Evolutionary conservation across 371 early-diverging fungal species (phyloP).

Genomic region (Dinochytrium kinnereticum): DNA sequence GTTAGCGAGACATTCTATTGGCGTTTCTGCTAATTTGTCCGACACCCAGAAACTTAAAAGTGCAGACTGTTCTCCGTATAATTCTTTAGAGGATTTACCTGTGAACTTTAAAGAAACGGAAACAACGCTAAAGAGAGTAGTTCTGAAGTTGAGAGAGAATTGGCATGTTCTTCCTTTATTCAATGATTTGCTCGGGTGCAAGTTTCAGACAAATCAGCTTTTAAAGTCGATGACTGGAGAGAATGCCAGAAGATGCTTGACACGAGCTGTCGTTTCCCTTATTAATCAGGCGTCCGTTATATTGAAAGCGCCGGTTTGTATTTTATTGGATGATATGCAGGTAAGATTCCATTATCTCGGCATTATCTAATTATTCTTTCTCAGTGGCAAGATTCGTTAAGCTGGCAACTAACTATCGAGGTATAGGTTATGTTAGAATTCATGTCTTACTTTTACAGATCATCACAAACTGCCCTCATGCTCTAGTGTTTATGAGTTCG

Average conservation of each 20-base stretch:
- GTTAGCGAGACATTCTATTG: too few species aligned
- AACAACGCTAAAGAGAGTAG: not conserved
- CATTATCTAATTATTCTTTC: not conserved
- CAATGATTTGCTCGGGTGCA: conserved; percentile 8
- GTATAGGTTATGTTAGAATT: not conserved
- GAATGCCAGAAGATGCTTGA: not conserved
- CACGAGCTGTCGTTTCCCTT: not conserved
- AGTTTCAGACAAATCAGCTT: not conserved
- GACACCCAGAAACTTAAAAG: not conserved
- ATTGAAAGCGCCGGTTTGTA: not conserved
- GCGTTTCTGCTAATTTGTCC: too few species aligned
- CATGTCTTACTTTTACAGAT: not conserved
- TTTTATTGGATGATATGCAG: not conserved
- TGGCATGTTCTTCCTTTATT: conserved; percentile 9
- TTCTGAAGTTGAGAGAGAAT: not conserved
- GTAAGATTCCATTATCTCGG: conserved; percentile 1
- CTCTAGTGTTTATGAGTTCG: conserved; percentile 3
- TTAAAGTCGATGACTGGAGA: not conserved
- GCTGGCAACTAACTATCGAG: conserved; percentile 15
- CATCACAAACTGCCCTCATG: not conserved
- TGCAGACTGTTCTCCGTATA: not conserved
- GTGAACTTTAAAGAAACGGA: not conserved
- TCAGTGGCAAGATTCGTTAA: conserved; percentile 7
- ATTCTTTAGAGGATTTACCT: not conserved
- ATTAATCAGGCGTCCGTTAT: not conserved